These are phyloP conservation scores for Aegilops tauschii DNA, from an alignment of 176 grass and related monocot genomes.

Conservation along the genomic window DNA sequence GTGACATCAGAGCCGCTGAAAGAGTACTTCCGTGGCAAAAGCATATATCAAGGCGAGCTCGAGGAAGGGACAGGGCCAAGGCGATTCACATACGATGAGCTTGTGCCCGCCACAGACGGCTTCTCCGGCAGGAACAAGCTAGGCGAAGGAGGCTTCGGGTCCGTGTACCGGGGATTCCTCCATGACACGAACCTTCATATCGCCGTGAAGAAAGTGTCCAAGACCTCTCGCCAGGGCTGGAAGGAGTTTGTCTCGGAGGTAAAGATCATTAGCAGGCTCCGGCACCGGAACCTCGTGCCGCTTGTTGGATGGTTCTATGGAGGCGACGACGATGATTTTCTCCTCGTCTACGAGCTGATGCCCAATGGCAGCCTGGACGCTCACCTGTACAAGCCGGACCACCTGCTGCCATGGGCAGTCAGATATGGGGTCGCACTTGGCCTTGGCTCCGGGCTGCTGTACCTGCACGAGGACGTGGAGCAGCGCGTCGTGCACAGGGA, in stretches of 20 bases:
- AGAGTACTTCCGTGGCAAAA: background rate
- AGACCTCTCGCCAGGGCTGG: slow-evolving; percentile 34
- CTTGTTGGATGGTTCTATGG: slow-evolving; percentile 52
- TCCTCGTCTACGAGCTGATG: slow-evolving; percentile 51
- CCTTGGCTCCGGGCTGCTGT: background rate
- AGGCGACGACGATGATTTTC: background rate
- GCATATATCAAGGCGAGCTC: background rate
- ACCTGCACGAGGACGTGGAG: background rate
- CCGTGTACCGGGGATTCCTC: slow-evolving; percentile 2
- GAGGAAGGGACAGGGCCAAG: background rate
- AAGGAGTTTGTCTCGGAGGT: slow-evolving; percentile 61
- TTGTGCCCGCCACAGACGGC: background rate
- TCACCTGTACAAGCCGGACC: slow-evolving; percentile 26
- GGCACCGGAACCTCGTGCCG: slow-evolving; percentile 52
- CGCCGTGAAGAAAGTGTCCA: slow-evolving; percentile 17
- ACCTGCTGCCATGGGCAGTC: slow-evolving; percentile 15
- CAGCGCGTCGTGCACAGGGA: background rate
- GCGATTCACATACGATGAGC: background rate
- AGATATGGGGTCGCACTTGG: background rate
- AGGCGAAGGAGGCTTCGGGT: slow-evolving; percentile 1
- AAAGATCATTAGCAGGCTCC: slow-evolving; percentile 40
- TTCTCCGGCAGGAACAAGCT: slow-evolving; percentile 13
- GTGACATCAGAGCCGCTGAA: background rate
- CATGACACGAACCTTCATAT: background rate
- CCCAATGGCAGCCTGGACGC: slow-evolving; percentile 57